Evolutionary conservation across 495 filamentous ascomycete species (phyloP), one percentile per base, ranked within the genome.

Genomic region (Aspergillus biplanus): DNA sequence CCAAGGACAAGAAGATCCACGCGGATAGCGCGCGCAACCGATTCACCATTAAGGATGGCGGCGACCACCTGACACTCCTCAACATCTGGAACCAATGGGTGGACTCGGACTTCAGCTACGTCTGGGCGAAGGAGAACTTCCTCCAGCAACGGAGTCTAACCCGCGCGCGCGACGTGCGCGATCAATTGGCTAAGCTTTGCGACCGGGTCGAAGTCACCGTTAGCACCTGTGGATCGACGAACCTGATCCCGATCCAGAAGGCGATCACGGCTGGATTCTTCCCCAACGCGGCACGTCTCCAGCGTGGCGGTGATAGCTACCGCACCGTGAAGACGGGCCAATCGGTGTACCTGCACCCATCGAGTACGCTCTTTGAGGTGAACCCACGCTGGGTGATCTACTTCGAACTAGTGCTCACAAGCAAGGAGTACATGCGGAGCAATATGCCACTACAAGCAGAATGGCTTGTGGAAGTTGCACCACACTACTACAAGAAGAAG

Each of bases 51-150:
- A 92, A 92, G 66, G 93, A 96, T 59, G 95, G 95, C 53, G 95
- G 95, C 47, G 95, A 99, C 75, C 92, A 96, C 70, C 75, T 93
- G 12, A 93, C 92, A 0, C 84, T 94, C 0, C 84, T 99, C n/a
- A 97, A 97, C 68, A 90, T 99, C 71, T 99, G 88, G 89, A 96
- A 97, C 73, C 90, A 97, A 75, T 98, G 93, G 92, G 90, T 96
- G 21, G 96, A 99, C 67, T 86, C 85, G 18, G 93, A 98, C 75
- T 99, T 93, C 79, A 88, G 83, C 64, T 87, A 87, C 60, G 87
- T 96, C 52, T 99, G 94, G 93, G 83, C 91, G 4, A 87, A 89
- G 56, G 94, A 97, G 76, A 98, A 97, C 75, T 99, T 96, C 75
- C 76, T 99, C 27, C 93, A 97, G 70, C 92, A 96, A 69, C 89